These are phyloP conservation scores for Metarhizium anisopliae DNA, from an alignment of 2,329 filamentous ascomycete genomes.

Conservation along the genomic window DNA sequence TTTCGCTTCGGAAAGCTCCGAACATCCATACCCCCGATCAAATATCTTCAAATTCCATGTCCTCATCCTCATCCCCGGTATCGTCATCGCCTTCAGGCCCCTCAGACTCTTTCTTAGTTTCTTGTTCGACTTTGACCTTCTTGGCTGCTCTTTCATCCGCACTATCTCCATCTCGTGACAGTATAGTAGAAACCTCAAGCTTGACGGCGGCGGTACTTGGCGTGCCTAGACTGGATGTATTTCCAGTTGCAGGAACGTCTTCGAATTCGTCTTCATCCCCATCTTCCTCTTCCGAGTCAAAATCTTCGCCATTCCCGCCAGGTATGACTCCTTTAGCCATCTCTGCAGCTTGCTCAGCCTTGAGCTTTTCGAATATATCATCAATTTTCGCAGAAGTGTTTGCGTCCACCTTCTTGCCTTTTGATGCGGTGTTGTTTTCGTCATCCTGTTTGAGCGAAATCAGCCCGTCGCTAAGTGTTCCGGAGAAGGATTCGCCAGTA, in stretches of 20 bases:
- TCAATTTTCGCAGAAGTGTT: conserved; percentile 52
- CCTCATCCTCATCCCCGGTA: conserved; percentile 42
- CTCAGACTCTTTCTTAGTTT: conserved; percentile 34
- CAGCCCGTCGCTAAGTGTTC: conserved; percentile 11
- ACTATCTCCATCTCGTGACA: conserved; percentile 5
- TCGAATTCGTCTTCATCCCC: conserved; percentile 38
- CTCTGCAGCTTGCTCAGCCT: conserved; percentile 47
- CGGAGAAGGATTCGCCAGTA: conserved; percentile 50
- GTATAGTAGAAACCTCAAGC: conserved; percentile 21
- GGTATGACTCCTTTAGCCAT: conserved; percentile 21
- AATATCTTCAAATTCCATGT: conserved; percentile 52
- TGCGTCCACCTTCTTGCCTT: conserved; percentile 31
- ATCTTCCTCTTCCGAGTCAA: conserved; percentile 27
- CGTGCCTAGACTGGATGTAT: conserved; percentile 21
- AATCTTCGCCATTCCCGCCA: conserved; percentile 24
- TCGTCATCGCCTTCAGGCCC: conserved; percentile 34
- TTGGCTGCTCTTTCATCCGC: conserved; percentile 1
- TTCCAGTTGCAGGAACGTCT: conserved; percentile 34
- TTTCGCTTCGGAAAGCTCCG: not conserved
- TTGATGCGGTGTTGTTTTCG: conserved; percentile 32
- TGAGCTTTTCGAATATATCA: conserved; percentile 58
- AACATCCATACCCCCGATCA: conserved; percentile 10
- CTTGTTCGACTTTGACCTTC: conserved; percentile 49
- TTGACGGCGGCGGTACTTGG: conserved; percentile 24
- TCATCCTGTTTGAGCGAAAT: conserved; percentile 29